phyloP scores from a whole-genome alignment of 1,284 basidiomycete species.

The Cryptococcus sp. region DNA sequence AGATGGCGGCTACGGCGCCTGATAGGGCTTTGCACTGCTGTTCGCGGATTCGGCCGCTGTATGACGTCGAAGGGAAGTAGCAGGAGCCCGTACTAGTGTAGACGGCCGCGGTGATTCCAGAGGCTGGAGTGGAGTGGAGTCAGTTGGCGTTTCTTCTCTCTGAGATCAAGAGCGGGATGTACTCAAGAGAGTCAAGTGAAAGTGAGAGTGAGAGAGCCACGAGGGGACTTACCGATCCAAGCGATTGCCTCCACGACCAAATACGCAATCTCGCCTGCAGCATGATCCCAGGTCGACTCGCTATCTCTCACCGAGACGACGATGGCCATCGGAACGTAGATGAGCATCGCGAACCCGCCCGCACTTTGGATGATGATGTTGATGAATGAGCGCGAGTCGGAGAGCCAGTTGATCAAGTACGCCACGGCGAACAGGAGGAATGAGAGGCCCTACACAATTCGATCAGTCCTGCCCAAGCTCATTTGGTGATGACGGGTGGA shows the following conservation, averaged over 20 bases:
- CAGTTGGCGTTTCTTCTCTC: conserved; percentile 1
- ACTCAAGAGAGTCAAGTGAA: neutral
- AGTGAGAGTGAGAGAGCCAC: neutral
- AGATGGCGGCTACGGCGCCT: conserved; percentile 4
- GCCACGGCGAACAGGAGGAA: conserved; percentile 9
- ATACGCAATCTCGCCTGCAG: conserved; percentile 18
- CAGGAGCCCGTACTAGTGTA: conserved; percentile 8
- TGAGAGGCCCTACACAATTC: too few species aligned
- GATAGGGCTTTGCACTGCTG: neutral
- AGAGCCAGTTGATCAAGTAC: conserved; percentile 3
- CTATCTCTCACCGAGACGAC: conserved; percentile 9
- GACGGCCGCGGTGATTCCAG: neutral
- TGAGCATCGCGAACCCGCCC: conserved; percentile 5
- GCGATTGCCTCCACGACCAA: conserved; percentile 3
- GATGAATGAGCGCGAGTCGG: conserved; percentile 3
- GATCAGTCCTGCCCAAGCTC: too few species aligned
- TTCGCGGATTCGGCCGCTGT: neutral
- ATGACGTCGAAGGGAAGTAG: neutral
- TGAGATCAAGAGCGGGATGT: neutral
- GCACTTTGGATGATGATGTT: conserved; percentile 1
- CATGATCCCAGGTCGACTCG: conserved; percentile 8
- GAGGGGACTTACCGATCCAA: conserved; percentile 12
- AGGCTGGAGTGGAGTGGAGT: too few species aligned
- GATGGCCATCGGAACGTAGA: conserved; percentile 17
- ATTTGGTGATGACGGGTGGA: too few species aligned